A percentile compares a stretch with the other conserved stretches of the same genome.
Conservation (phyloP, 1,284 basidiomycete species). For the Malassezia caprae region DNA sequence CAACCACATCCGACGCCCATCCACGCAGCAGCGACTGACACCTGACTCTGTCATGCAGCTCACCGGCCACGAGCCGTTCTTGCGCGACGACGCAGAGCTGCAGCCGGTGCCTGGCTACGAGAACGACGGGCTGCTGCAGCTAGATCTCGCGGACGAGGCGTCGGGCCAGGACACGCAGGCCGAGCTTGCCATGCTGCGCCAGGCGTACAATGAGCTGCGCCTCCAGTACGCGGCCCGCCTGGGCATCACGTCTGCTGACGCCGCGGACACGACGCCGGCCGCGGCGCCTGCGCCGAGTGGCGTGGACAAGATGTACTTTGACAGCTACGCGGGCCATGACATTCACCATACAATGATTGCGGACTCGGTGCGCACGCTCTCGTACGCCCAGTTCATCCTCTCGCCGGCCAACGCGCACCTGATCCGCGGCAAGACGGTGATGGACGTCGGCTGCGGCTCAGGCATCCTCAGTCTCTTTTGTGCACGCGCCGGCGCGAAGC, state of each 20-base stretch:
- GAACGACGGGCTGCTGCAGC: slow-evolving; percentile 38
- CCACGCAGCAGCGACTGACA: slow-evolving; percentile 9
- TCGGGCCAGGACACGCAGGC: not conserved
- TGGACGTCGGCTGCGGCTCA: slow-evolving; percentile 66
- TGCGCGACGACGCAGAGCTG: slow-evolving; percentile 34
- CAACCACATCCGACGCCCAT: slow-evolving; percentile 34
- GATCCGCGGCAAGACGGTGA: slow-evolving; percentile 74
- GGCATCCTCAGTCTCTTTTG: slow-evolving; percentile 81
- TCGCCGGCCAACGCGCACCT: slow-evolving; percentile 61
- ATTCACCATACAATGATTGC: slow-evolving; percentile 57
- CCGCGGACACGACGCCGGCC: not conserved
- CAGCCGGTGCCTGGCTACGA: slow-evolving; percentile 40
- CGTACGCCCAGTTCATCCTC: slow-evolving; percentile 83
- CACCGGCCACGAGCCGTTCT: slow-evolving; percentile 17
- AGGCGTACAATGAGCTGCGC: slow-evolving; percentile 17
- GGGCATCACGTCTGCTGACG: slow-evolving; percentile 12
- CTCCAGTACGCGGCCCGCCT: slow-evolving; percentile 16
- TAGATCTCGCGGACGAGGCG: slow-evolving; percentile 9
- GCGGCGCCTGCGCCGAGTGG: slow-evolving; percentile 51
- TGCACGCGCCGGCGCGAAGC: slow-evolving; percentile 78
- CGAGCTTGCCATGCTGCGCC: slow-evolving; percentile 14
- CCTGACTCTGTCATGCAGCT: slow-evolving; percentile 15
- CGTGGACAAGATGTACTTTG: slow-evolving; percentile 89
- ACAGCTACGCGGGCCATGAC: slow-evolving; percentile 81
- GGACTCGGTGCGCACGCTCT: slow-evolving; percentile 83